phyloP scores from a whole-genome alignment of 2,329 filamentous ascomycete genomes.

The Cladosporium colombiae region DNA sequence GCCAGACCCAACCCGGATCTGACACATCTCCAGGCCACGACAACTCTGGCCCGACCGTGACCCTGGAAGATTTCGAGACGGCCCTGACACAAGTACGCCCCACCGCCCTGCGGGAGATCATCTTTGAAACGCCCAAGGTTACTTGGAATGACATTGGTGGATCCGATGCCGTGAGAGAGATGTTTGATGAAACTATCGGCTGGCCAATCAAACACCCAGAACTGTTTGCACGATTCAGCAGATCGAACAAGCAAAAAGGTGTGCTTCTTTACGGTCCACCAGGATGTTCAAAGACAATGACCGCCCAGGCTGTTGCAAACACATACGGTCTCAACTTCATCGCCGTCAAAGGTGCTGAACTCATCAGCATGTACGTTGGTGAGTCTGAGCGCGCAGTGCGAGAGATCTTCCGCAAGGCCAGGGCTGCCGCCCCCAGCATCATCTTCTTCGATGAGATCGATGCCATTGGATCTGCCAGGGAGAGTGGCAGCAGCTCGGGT shows the following conservation, averaged over 20 bases:
- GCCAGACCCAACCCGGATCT: constrained; percentile 1
- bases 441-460: constrained; percentile 98
- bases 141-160: constrained; percentile 80
- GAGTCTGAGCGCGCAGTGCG: constrained; percentile 87
- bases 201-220: constrained; percentile 59
- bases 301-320: constrained; percentile 85
- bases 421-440: constrained; percentile 83
- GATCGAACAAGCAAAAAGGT: constrained; percentile 69
- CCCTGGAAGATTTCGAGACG: constrained; percentile 58
- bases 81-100: constrained; percentile 72
- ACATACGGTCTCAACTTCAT: constrained; percentile 92
- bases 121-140: constrained; percentile 83
- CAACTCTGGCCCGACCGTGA: constrained; percentile 16
- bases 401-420: constrained; percentile 81
- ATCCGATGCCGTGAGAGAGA: constrained; percentile 65
- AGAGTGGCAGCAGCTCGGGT: constrained; percentile 51
- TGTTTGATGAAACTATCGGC: constrained; percentile 59
- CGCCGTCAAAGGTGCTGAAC: constrained; percentile 87
- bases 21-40: neutral
- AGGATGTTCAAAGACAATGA: constrained; percentile 92
- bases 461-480: constrained; percentile 66
- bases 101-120: constrained; percentile 85
- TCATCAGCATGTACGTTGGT: constrained; percentile 95
- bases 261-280: constrained; percentile 89
- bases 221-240: constrained; percentile 49